Percentiles rank a stretch among this genome's conserved stretches.
Conservation (phyloP, 2,329 filamentous ascomycete species). For the Lachnellula subtilissima region DNA sequence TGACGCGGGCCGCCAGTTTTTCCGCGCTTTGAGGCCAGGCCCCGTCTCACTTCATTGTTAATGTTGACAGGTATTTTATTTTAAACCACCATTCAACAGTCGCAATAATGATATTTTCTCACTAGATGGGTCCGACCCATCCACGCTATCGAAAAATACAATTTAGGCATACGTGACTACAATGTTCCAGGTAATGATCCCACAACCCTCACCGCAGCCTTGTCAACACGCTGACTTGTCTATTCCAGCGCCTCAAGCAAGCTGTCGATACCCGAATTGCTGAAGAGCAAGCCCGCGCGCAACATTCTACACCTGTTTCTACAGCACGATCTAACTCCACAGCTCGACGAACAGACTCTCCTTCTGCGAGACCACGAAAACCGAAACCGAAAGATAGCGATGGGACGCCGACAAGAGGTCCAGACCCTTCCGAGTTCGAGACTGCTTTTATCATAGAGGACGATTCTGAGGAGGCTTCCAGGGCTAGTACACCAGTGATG, state of each 20-base stretch:
- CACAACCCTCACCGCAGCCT: constrained; percentile 15
- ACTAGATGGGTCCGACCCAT: constrained; percentile 5
- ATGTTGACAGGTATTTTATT: constrained; percentile 7
- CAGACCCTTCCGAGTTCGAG: constrained; percentile 85
- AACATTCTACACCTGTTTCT: constrained; percentile 39
- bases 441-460: constrained; percentile 83
- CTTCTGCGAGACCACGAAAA: constrained; percentile 24
- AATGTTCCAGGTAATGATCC: constrained; percentile 32
- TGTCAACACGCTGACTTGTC: constrained; percentile 13
- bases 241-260: constrained; percentile 63
- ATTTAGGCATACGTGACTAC: constrained; percentile 17
- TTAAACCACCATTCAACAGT: background rate
- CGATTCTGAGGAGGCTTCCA: constrained; percentile 60
- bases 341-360: constrained; percentile 19
- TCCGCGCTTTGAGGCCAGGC: background rate
- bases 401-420: constrained; percentile 33
- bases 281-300: constrained; percentile 76
- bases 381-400: constrained; percentile 27
- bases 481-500: constrained; percentile 53
- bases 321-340: constrained; percentile 38
- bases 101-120: constrained; percentile 10
- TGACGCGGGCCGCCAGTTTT: background rate
- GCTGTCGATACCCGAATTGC: constrained; percentile 83
- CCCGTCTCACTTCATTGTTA: background rate
- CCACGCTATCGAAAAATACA: background rate